phyloP scores from a whole-genome alignment of 805 yeast species.

The Yarrowia porcina region DNA sequence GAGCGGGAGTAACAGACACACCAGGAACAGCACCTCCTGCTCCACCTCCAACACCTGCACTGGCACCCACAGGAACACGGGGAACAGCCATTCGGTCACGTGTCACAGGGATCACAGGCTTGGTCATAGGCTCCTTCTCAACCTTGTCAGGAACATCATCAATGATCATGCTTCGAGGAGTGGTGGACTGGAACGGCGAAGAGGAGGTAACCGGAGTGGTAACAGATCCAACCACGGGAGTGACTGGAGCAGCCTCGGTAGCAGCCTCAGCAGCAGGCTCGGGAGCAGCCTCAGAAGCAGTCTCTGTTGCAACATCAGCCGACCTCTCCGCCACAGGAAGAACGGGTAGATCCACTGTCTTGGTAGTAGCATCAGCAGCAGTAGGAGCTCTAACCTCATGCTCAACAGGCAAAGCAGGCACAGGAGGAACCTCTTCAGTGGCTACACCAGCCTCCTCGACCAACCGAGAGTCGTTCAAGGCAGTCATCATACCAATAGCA shows the following conservation, averaged over 20 bases:
- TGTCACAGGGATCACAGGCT: neutral
- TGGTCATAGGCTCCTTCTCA: neutral
- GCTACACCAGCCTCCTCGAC: neutral
- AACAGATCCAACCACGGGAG: neutral
- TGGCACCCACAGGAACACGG: slow-evolving; percentile 20
- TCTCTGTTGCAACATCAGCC: too few relatives aligned
- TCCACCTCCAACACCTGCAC: too few relatives aligned
- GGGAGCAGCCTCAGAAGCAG: neutral
- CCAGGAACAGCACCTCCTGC: neutral
- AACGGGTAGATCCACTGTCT: neutral
- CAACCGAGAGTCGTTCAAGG: neutral
- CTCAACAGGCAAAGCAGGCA: neutral
- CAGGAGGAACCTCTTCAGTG: neutral
- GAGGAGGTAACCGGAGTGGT: neutral
- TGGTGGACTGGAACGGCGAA: neutral
- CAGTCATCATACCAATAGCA: slow-evolving; percentile 4
- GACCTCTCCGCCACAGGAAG: neutral
- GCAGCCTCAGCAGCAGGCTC: too few relatives aligned
- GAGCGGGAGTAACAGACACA: neutral
- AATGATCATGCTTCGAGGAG: slow-evolving; percentile 21
- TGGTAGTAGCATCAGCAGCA: neutral
- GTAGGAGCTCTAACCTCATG: neutral
- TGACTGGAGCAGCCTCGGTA: neutral
- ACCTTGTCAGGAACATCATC: neutral
- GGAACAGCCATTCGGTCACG: neutral